Base-by-base conservation (phyloP, 106 monocot genomes). In the Apostasia ramifera region DNA sequence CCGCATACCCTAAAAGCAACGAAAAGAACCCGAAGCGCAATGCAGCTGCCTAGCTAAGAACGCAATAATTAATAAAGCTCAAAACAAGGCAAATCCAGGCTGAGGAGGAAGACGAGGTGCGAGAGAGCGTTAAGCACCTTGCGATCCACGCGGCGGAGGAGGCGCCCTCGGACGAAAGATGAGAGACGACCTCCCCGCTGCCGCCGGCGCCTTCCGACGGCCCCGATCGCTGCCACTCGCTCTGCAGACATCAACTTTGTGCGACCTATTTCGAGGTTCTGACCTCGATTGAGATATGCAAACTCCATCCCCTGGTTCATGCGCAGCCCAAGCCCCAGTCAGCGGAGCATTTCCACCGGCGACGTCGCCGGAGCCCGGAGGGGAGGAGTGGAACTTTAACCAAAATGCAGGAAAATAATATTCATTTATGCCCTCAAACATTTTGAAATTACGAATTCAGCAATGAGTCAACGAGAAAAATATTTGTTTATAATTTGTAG, bases 1-100 rank as follows among this genome's bases (percentile, higher is more conserved):
- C 63, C n/a, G 46, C 45, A 63, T n/a, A 12, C 14, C 63, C 63
- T 4, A 63, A 63, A 44, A 63, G 11, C 13, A 63, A 63, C 9
- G 46, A 11, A 40, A 63, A n/a, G 13, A 4, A 63, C 15, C 12
- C 63, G 4, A 7, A 2, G 11, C 63, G 63, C 63, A 63, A 63
- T 46, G 63, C 46, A 12, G 63, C 6, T 9, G 6, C 60, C 60
- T 61, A 60, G 26, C 26, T 26, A 26, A 26, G 26, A 26, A 26
- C 26, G 26, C 26, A 26, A 0, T 26, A 26, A 26, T 26, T 26
- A 26, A 26, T 26, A 26, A 26, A 26, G 26, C 26, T 26, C 26
- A 26, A 26, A 42, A 42, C 10, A 39, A 42, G 7, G 5, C 42
- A 13, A 61, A 11, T 61, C 6, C 40, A 5, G 42, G 42, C 60